Evolutionary conservation across 2,329 filamentous ascomycete genomes (phyloP).

Genomic region (Diaporthe sp.): DNA sequence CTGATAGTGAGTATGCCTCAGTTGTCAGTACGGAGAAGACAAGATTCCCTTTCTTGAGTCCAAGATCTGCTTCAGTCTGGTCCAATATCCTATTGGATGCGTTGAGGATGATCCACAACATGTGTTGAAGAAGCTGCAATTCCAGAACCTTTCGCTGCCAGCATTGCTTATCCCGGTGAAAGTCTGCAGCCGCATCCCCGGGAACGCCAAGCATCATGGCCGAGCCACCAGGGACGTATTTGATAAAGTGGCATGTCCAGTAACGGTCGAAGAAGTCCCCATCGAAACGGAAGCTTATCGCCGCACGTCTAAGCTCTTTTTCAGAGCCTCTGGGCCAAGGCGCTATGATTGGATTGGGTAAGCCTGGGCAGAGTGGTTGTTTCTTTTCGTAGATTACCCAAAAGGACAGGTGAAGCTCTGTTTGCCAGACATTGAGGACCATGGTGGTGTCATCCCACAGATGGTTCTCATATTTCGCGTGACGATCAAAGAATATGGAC

Average conservation of each 20-base stretch:
- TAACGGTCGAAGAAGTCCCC: constrained; percentile 52
- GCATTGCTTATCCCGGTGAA: constrained; percentile 42
- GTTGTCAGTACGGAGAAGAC: neutral
- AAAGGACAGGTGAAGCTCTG: constrained; percentile 50
- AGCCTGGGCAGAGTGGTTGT: neutral
- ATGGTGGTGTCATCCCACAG: constrained; percentile 47
- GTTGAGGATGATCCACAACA: neutral
- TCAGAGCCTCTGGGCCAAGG: constrained; percentile 19
- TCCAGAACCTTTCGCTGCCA: constrained; percentile 50
- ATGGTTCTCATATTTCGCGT: constrained; percentile 42
- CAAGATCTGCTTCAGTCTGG: neutral
- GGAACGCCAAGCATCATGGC: no score
- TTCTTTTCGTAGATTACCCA: constrained; percentile 41
- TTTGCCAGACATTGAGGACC: constrained; percentile 48
- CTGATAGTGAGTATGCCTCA: neutral
- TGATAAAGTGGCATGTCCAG: constrained; percentile 50
- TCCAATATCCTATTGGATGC: neutral
- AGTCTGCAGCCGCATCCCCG: neutral
- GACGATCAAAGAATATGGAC: constrained; percentile 45
- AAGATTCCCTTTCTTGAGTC: neutral
- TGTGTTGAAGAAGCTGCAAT: constrained; percentile 43
- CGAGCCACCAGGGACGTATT: constrained; percentile 36
- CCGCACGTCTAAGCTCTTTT: constrained; percentile 41
- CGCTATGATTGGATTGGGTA: neutral
- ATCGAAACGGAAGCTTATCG: constrained; percentile 48